Evolutionary conservation across 148 eudicot species (phyloP), one percentile per base, ranked within the genome.

Genomic region (Gaultheria prostrata): DNA sequence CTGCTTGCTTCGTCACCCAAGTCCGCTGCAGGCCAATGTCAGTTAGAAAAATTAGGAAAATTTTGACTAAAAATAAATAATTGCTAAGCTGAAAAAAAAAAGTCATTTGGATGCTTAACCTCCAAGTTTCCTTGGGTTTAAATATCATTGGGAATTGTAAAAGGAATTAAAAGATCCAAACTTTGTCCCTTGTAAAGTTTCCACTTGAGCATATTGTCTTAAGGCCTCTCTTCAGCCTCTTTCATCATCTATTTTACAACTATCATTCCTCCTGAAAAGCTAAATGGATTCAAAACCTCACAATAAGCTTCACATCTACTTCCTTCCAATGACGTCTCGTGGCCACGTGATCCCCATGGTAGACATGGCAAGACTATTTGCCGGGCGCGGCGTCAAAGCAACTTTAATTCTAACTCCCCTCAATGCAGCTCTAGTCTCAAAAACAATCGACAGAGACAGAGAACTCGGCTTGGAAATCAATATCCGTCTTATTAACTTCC

Each of bases 291-390:
- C 85, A 4, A 26, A 53, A 53, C 26, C 80, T 12, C 8, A 75
- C 45, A 15, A 46, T 26, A 43, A 46, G 79, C 85, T 83, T 83
- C 85, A 83, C 56, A 75, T 83, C 80, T 57, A 59, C 57, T 76
- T 83, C 74, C 59, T 83, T 3, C 85, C 85, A 57, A 14, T 76
- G 70, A n/a, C 76, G 73, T 45, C 73, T 10, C 67, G 9, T 11
- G 85, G 85, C 18, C 85, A 83, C 71, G 43, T 76, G 74, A 76
- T 83, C 15, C 85, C 80, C 26, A 35, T 59, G 8, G 74, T 76
- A 35, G 85, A 83, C 74, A 83, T 83, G 85, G 85, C 85, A 26
- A 75, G 85, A 24, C 39, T 26, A 1, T 45, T 83, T 45, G 45
- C 73, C 26, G 15, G 48, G 32, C 72, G 30, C 18, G 72, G 70